Conservation (phyloP, 345 rosid genomes). For the Geranium rotundifolium region DNA sequence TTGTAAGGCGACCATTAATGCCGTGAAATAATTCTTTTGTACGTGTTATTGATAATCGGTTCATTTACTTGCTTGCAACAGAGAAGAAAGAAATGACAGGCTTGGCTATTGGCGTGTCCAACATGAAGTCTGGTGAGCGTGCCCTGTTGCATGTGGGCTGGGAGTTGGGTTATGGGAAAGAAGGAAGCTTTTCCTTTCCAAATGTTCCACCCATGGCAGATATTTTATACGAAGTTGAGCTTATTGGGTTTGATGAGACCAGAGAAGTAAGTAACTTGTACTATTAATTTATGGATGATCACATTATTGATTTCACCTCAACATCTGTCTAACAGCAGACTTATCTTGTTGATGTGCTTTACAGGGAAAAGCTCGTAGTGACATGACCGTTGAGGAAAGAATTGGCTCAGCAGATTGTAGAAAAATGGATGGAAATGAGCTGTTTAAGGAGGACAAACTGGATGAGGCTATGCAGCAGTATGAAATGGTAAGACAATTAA, state of each 20-base stretch:
- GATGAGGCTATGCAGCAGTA: conserved; percentile 98
- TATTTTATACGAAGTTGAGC: conserved; percentile 75
- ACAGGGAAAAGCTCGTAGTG: conserved; percentile 85
- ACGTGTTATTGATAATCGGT: conserved; percentile 2
- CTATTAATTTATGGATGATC: too few species aligned
- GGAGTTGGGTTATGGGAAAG: conserved; percentile 93
- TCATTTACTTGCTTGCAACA: conserved; percentile 19
- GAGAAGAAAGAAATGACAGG: conserved; percentile 91
- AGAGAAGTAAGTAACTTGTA: conserved; percentile 50
- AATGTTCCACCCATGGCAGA: conserved; percentile 92
- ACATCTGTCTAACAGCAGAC: too few species aligned
- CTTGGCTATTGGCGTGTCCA: conserved; percentile 72
- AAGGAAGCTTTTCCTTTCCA: conserved; percentile 91
- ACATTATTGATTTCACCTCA: too few species aligned
- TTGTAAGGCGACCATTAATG: too few species aligned
- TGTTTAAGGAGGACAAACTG: conserved; percentile 65
- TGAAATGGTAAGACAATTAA: conserved; percentile 65
- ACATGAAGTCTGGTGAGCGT: conserved; percentile 88
- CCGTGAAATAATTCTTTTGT: not conserved
- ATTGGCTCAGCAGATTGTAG: conserved; percentile 85
- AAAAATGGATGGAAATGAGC: conserved; percentile 84
- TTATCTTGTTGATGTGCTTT: not conserved
- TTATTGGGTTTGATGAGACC: conserved; percentile 92
- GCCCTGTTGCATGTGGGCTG: conserved; percentile 71
- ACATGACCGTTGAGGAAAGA: conserved; percentile 96